A percentile compares a stretch with the other conserved stretches of the same genome.
These are phyloP conservation scores for Solanum chmielewskii DNA, from an alignment of 257 asterid genomes.

Conservation along the genomic window DNA sequence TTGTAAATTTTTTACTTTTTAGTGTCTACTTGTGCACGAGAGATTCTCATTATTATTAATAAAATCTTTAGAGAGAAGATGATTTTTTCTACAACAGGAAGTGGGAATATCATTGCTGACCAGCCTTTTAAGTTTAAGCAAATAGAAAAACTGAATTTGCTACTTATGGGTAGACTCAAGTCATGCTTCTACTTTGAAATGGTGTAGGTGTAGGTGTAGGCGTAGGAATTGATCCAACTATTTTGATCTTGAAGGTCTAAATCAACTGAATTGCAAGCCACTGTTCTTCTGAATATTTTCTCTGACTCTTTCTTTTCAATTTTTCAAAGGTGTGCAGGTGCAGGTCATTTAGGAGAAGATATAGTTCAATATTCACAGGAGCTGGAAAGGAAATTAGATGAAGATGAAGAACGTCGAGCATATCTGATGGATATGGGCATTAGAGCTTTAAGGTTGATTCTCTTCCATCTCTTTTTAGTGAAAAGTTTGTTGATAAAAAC, in stretches of 20 bases:
- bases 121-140: neutral
- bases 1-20: neutral
- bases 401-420: constrained; percentile 63
- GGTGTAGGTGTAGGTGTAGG: neutral
- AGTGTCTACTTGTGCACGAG: neutral
- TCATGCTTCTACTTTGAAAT: neutral
- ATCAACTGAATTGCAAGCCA: neutral
- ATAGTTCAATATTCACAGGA: constrained; percentile 56
- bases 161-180: neutral
- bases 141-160: neutral
- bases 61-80: neutral
- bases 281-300: neutral
- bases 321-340: constrained; percentile 78
- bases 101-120: neutral
- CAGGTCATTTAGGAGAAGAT: constrained; percentile 91
- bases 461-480: neutral
- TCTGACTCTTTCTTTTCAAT: neutral
- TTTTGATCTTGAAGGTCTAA: neutral
- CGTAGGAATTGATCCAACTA: neutral
- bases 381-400: constrained; percentile 51
- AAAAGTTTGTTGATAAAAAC: neutral
- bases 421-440: constrained; percentile 76
- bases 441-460: constrained; percentile 71
- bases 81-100: neutral
- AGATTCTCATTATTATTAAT: neutral